These are phyloP conservation scores for Pneumocystis murina DNA, from an alignment of 1,139 yeast genomes.

Conservation along the genomic window DNA sequence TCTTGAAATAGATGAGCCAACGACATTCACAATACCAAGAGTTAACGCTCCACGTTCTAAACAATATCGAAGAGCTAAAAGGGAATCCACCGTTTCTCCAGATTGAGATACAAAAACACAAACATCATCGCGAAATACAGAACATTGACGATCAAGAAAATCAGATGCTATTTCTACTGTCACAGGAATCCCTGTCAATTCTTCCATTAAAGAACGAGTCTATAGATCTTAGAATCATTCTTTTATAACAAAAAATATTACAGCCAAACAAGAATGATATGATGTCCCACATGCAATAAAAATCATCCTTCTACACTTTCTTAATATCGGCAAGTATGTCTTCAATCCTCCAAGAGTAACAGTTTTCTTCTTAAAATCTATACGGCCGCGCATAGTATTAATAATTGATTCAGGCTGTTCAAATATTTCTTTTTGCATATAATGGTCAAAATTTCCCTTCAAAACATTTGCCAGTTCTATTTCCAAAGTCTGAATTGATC, in stretches of 20 bases:
- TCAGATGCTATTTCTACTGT: conserved; percentile 94
- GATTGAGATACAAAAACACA: conserved; percentile 96
- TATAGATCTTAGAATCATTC: background rate
- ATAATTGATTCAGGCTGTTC: conserved; percentile 98
- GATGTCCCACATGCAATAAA: conserved; percentile 99
- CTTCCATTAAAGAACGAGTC: conserved; percentile 90
- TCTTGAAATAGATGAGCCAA: conserved; percentile 91
- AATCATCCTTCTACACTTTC: conserved; percentile 87
- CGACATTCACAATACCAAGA: conserved; percentile 88
- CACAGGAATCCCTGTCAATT: conserved; percentile 90
- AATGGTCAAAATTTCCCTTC: conserved; percentile 93
- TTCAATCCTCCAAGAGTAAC: conserved; percentile 85
- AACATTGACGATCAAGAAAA: conserved; percentile 85
- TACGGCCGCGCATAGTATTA: conserved; percentile 98
- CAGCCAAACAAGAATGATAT: conserved; percentile 89
- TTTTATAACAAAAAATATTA: background rate
- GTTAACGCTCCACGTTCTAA: conserved; percentile 94
- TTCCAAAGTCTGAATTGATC: conserved; percentile 93
- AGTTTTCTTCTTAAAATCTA: conserved; percentile 66
- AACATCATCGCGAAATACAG: conserved; percentile 95
- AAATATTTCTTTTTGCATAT: conserved; percentile 97
- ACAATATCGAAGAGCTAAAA: conserved; percentile 90
- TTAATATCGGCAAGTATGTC: conserved; percentile 68
- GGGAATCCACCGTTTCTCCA: conserved; percentile 98
- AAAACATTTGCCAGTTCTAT: conserved; percentile 94